Conservation (phyloP, 805 yeast genomes). For the Starmera amethionina region DNA sequence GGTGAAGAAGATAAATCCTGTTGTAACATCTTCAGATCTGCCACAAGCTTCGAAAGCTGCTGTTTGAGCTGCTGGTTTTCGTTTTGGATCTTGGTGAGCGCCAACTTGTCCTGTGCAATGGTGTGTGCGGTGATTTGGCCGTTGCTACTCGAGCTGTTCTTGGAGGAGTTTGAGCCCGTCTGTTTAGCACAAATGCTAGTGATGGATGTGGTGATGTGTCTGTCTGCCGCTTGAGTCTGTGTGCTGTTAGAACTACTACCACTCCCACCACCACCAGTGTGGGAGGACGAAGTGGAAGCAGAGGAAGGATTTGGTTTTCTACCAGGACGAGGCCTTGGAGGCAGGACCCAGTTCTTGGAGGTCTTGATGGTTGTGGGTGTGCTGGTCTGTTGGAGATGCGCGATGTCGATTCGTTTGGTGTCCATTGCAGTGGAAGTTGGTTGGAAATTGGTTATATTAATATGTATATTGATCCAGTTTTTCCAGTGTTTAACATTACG, state of each 20-base stretch:
- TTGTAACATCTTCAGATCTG: conserved; percentile 30
- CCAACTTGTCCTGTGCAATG: conserved; percentile 19
- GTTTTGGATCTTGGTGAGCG: conserved; percentile 31
- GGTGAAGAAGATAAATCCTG: conserved; percentile 1
- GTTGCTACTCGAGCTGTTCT: background rate
- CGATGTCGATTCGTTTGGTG: conserved; percentile 2
- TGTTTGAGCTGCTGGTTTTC: conserved; percentile 34
- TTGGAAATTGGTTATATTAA: too few relatives aligned
- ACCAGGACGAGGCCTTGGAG: conserved; percentile 77
- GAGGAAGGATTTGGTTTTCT: conserved; percentile 53
- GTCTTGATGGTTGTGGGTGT: conserved; percentile 34
- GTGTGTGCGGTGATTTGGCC: conserved; percentile 17
- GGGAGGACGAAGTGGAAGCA: conserved; percentile 27
- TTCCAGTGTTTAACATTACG: too few relatives aligned
- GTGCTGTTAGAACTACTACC: conserved; percentile 32
- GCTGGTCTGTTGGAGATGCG: conserved; percentile 6
- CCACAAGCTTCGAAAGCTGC: conserved; percentile 34
- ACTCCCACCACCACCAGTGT: conserved; percentile 27
- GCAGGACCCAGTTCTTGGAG: conserved; percentile 74
- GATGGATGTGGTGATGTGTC: background rate
- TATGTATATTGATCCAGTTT: too few relatives aligned
- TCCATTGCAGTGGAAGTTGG: too few relatives aligned
- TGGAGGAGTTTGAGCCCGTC: too few relatives aligned
- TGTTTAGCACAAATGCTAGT: too few relatives aligned
- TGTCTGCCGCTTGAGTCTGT: background rate